Base-by-base conservation (phyloP, 2,329 filamentous ascomycete species). In the Ramularia collo-cygni region DNA sequence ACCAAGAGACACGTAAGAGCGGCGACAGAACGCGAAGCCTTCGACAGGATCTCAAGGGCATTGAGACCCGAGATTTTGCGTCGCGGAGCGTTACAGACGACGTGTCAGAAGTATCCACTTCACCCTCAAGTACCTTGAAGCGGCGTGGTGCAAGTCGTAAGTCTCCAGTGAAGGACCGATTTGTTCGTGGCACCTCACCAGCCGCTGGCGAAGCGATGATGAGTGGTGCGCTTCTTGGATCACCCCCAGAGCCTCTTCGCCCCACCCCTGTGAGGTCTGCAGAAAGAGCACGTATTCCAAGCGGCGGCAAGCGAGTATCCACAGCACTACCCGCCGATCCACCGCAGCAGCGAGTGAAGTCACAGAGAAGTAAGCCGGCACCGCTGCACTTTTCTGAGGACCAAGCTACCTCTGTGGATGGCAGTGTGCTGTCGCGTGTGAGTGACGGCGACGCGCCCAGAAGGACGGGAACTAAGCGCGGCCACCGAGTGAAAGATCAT, bases 401-500 rank as follows among this genome's bases (percentile, higher is more conserved):
- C 32, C 48, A 43, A 2, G 50, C 48, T 10, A 45, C 51, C 32
- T 43, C 44, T 7, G 6, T 24, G 6, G 50, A 57, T 35, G 49
- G 51, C 37, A 52, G 50, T 36, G 40, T 48, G 2, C 34, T 57
- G 8, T 56, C 54, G 4, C 42, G 47, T 19, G 51, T 47, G 24
- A 57, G 53, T 30, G 54, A 58, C 42, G 57, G 55, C 30, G 53
- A 57, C 37, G 43, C 47, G 26, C 53, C 54, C 14, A 47, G 42
- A 51, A 59, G 45, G 47, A 53, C 48, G n/a, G 42, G 39, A 3
- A 48, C 72, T 1, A 72, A 70, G 30, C 32, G 42, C 9, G 42
- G 16, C 8, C 31, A 16, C 2, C 14, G 19, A 44, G 73, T 95
- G 28, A 95, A 89, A 3, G 94, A 85, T 43, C 89, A 96, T 63